These are phyloP conservation scores for Carpinus viminea DNA, from an alignment of 306 rosid genomes.

Conservation along the genomic window DNA sequence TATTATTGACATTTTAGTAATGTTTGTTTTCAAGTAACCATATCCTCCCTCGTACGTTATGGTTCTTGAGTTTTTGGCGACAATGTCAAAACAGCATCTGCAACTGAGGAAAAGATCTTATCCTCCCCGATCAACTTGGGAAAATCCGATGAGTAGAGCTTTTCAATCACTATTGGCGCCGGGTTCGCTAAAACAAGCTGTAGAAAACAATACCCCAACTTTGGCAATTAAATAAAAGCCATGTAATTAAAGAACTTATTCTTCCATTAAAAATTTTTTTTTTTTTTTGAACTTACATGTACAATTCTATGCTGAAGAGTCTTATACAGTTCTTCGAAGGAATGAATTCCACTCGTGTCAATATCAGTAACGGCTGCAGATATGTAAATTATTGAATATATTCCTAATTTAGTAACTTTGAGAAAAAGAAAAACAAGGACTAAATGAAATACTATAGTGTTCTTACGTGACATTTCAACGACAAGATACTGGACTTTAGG, in stretches of 20 bases:
- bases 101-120: constrained; percentile 66
- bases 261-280: too few relatives aligned
- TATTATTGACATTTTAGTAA: too few relatives aligned
- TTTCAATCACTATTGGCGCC: constrained; percentile 72
- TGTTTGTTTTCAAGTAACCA: too few relatives aligned
- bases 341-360: constrained; percentile 80
- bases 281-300: constrained; percentile 34
- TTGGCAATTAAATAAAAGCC: constrained; percentile 1
- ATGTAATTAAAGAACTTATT: too few relatives aligned
- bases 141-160: constrained; percentile 61
- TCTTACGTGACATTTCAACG: constrained; percentile 87
- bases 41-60: neutral
- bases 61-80: constrained; percentile 38
- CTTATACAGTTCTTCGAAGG: constrained; percentile 54
- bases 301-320: constrained; percentile 56
- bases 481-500: constrained; percentile 43
- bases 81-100: constrained; percentile 56
- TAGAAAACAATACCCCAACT: neutral
- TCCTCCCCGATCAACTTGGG: constrained; percentile 52
- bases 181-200: constrained; percentile 83
- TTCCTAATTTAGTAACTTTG: neutral
- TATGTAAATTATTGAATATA: neutral
- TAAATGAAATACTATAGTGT: constrained; percentile 8
- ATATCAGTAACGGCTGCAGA: constrained; percentile 78
- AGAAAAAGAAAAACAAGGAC: neutral